Conservation (phyloP, 202 grass and related monocot species). For the Panicum hallii region DNA sequence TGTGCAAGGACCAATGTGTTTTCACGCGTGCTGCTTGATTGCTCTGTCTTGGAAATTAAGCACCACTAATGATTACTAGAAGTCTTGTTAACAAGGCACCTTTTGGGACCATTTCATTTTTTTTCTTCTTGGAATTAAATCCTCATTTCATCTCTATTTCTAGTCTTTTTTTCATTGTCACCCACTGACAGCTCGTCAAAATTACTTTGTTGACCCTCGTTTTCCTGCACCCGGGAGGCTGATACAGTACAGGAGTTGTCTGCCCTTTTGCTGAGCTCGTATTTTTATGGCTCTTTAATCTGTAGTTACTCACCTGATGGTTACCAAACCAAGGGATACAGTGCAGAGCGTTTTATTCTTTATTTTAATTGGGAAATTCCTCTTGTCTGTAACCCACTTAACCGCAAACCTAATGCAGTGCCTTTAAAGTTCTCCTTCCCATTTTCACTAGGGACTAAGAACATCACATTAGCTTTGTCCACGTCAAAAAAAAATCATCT, state of each 20-base stretch:
- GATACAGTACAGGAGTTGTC: constrained; percentile 22
- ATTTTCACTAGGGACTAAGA: constrained; percentile 6
- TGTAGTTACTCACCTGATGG: constrained; percentile 1
- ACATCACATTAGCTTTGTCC: constrained; percentile 7
- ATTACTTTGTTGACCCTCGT: constrained; percentile 40
- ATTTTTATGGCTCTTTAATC: constrained; percentile 47
- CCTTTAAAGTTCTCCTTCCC: constrained; percentile 27
- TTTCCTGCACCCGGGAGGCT: constrained; percentile 16
- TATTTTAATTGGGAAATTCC: constrained; percentile 28
- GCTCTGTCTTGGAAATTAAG: constrained; percentile 25
- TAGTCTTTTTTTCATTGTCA: neutral
- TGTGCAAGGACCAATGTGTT: neutral
- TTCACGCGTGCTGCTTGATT: neutral
- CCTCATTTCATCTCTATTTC: neutral
- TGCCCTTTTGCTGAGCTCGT: constrained; percentile 35
- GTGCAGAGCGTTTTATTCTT: neutral
- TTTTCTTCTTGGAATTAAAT: constrained; percentile 2
- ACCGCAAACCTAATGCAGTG: constrained; percentile 27
- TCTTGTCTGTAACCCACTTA: constrained; percentile 22
- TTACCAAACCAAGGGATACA: neutral
- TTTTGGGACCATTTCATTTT: constrained; percentile 19
- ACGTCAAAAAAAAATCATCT: neutral
- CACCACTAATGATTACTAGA: neutral
- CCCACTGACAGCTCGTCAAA: constrained; percentile 26
- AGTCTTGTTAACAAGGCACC: neutral